phyloP scores from a whole-genome alignment of 2,329 filamentous ascomycete genomes.

The Apiospora koreana region DNA sequence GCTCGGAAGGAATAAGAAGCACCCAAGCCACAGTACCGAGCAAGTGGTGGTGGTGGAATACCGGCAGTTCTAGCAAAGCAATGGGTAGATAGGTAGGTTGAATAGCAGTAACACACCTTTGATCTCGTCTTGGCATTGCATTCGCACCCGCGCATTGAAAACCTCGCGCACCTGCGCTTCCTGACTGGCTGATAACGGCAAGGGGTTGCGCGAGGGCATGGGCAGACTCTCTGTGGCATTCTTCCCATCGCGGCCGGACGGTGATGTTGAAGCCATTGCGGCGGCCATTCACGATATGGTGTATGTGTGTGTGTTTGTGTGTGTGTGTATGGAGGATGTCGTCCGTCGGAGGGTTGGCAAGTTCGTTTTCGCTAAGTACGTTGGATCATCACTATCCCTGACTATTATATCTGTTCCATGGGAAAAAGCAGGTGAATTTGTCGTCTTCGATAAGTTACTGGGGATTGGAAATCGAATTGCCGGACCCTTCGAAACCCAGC shows the following conservation, averaged over 20 bases:
- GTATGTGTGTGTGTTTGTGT: background rate
- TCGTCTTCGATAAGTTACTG: background rate
- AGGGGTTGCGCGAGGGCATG: slow-evolving; percentile 71
- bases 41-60: background rate
- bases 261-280: slow-evolving; percentile 8
- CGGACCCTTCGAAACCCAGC: background rate
- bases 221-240: slow-evolving; percentile 24
- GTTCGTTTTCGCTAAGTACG: background rate
- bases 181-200: slow-evolving; percentile 63
- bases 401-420: background rate
- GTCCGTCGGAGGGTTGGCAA: background rate
- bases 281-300: slow-evolving; percentile 4
- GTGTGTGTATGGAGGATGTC: background rate
- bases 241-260: slow-evolving; percentile 5
- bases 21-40: background rate
- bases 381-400: background rate
- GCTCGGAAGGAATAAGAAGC: no score
- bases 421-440: background rate
- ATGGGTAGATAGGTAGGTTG: background rate
- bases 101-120: slow-evolving; percentile 55
- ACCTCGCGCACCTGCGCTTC: slow-evolving; percentile 41
- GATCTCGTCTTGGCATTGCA: slow-evolving; percentile 75
- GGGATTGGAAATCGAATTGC: slow-evolving; percentile 1
- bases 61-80: background rate
- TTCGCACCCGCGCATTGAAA: slow-evolving; percentile 64